Conservation (phyloP, 257 asterid species). For the Cynanchum wilfordii region DNA sequence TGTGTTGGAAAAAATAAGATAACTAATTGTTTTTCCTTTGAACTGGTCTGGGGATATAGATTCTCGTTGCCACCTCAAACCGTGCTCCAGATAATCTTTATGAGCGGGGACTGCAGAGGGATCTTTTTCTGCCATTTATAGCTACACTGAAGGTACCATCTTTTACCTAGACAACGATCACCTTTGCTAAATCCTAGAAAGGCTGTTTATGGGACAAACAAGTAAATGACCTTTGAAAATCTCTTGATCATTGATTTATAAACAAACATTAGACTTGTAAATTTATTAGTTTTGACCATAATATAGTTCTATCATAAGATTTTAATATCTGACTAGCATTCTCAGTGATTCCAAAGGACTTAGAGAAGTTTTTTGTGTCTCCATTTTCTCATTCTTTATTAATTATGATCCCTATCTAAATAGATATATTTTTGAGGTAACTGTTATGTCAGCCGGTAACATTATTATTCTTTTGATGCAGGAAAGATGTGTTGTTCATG, state of each 20-base stretch:
- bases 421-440: background rate
- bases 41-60: constrained; percentile 31
- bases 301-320: background rate
- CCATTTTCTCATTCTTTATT: background rate
- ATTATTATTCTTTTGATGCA: constrained; percentile 32
- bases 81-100: constrained; percentile 95
- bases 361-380: background rate
- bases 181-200: background rate
- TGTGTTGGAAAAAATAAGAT: background rate
- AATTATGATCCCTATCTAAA: background rate
- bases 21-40: constrained; percentile 2
- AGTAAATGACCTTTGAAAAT: background rate
- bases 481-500: constrained; percentile 85
- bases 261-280: background rate
- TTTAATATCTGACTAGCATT: background rate
- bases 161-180: background rate
- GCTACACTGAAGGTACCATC: constrained; percentile 66
- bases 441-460: constrained; percentile 7
- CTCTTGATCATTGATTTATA: background rate
- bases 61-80: constrained; percentile 88
- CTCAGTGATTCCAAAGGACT: background rate
- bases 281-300: background rate
- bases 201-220: background rate
- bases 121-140: constrained; percentile 83
- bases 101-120: constrained; percentile 90